Percentiles rank a stretch among this genome's conserved stretches.
phyloP scores from a whole-genome alignment of 208 protist species.

The Trypanosoma melophagium region DNA sequence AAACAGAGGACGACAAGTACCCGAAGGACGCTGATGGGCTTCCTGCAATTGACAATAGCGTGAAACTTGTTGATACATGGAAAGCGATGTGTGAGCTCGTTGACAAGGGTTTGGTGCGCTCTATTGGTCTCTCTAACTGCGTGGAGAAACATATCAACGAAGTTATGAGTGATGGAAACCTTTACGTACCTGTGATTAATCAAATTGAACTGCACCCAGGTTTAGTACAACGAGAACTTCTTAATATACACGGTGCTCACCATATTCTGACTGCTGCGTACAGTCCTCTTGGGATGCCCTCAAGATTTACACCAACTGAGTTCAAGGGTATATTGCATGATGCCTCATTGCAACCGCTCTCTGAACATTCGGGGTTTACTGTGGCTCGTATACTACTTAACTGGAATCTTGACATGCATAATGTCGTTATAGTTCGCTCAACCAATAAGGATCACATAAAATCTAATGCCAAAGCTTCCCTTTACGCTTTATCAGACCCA shows the following conservation, averaged over 20 bases:
- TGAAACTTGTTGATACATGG: conserved; percentile 77
- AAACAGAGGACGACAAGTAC: conserved; percentile 64
- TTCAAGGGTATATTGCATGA: conserved; percentile 53
- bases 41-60: conserved; percentile 49
- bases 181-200: conserved; percentile 77
- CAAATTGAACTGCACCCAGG: conserved; percentile 91
- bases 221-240: conserved; percentile 46
- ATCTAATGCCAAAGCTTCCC: conserved; percentile 80
- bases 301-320: conserved; percentile 56
- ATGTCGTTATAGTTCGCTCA: conserved; percentile 83
- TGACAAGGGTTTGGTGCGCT: conserved; percentile 79
- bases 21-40: conserved; percentile 47
- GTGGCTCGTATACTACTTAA: conserved; percentile 75
- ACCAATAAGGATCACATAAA: conserved; percentile 76
- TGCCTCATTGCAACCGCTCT: conserved; percentile 39
- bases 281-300: conserved; percentile 83
- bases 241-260: conserved; percentile 47
- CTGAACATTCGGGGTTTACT: conserved; percentile 67
- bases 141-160: conserved; percentile 51
- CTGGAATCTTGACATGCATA: conserved; percentile 74
- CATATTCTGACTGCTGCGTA: conserved; percentile 84
- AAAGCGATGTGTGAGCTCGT: conserved; percentile 84
- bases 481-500: conserved; percentile 60
- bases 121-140: conserved; percentile 91
- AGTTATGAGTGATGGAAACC: conserved; percentile 43